phyloP scores from a whole-genome alignment of 768 basidiomycete genomes.

The Boletus eberwhitei region DNA sequence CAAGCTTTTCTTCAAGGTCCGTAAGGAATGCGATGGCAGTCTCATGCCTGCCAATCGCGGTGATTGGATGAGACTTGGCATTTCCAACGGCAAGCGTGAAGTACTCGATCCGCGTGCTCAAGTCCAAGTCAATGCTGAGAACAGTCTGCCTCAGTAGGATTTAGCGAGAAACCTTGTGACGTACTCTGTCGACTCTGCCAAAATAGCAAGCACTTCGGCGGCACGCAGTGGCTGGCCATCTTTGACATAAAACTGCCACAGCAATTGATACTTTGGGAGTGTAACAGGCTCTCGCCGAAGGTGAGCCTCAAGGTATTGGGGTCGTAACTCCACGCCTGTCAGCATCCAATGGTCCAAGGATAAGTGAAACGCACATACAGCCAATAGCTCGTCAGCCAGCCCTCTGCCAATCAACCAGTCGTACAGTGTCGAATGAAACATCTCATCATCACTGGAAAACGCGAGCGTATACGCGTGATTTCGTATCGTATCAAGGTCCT shows the following conservation, averaged over 20 bases:
- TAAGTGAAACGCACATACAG: conserved; percentile 49
- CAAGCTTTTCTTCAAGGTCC: conserved; percentile 91
- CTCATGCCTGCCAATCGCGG: conserved; percentile 73
- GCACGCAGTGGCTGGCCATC: conserved; percentile 84
- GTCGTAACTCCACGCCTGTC: conserved; percentile 59
- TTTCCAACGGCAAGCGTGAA: conserved; percentile 93
- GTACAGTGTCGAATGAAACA: conserved; percentile 93
- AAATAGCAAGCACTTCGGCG: conserved; percentile 74
- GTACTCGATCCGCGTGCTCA: conserved; percentile 83
- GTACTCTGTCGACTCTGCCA: conserved; percentile 85
- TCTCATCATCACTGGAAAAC: conserved; percentile 79
- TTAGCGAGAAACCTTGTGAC: conserved; percentile 22
- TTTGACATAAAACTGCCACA: conserved; percentile 98
- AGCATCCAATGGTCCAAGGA: conserved; percentile 4
- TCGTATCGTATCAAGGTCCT: conserved; percentile 69
- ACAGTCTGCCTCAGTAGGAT: conserved; percentile 1
- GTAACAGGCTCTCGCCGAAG: conserved; percentile 77
- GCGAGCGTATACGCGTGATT: conserved; percentile 85
- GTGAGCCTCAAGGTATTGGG: conserved; percentile 85
- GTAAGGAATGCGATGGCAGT: conserved; percentile 95
- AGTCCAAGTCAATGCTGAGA: conserved; percentile 57
- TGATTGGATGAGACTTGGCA: conserved; percentile 90
- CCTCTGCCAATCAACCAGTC: conserved; percentile 86
- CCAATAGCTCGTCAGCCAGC: conserved; percentile 83
- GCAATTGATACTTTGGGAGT: conserved; percentile 78